Conservation (phyloP, 1,284 basidiomycete genomes). For the Wallemia ichthyophaga region DNA sequence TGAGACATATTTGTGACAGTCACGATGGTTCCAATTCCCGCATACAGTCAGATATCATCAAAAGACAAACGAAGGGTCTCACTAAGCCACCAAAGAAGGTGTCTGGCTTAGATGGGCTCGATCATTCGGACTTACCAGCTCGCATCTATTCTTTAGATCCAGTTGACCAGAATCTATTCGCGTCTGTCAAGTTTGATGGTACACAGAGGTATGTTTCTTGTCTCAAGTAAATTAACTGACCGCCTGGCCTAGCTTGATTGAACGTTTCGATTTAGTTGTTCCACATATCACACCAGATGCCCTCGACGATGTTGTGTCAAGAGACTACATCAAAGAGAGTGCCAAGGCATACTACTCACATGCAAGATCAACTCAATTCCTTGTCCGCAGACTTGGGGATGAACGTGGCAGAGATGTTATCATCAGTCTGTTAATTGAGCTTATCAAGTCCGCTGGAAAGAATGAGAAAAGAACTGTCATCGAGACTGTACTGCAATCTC, state of each 20-base stretch:
- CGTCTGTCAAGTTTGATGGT: background rate
- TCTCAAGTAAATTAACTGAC: too few relatives aligned
- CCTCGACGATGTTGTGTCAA: background rate
- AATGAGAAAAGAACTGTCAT: slow-evolving; percentile 1
- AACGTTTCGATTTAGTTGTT: background rate
- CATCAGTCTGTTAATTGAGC: slow-evolving; percentile 5
- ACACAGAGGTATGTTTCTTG: background rate
- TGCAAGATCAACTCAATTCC: background rate
- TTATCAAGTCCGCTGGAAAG: slow-evolving; percentile 1
- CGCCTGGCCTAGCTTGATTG: background rate
- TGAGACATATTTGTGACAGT: background rate
- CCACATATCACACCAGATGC: background rate
- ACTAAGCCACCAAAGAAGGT: background rate
- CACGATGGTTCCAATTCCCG: background rate
- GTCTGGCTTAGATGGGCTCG: background rate
- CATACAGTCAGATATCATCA: background rate
- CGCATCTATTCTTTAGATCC: background rate
- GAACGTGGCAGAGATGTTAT: background rate
- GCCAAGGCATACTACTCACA: slow-evolving; percentile 4
- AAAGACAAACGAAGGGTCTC: background rate
- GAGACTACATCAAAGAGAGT: background rate
- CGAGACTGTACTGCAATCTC: background rate
- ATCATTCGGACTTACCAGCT: background rate
- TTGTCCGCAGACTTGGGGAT: background rate
- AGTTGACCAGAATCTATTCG: background rate